Evolutionary conservation across 805 yeast species (phyloP), one percentile per base, ranked within the genome.

Genomic region (Candida sithepensis): DNA sequence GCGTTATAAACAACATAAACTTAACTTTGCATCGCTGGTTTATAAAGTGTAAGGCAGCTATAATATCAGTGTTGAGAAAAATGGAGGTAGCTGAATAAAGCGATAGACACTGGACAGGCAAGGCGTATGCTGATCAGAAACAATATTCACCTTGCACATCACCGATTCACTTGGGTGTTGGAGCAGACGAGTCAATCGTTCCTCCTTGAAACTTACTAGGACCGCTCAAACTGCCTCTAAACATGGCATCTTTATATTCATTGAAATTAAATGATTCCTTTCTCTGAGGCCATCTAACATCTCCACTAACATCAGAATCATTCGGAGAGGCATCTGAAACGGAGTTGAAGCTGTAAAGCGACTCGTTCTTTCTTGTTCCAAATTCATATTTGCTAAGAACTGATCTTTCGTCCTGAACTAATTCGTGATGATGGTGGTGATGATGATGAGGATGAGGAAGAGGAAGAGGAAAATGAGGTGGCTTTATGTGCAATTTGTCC

Each of bases 211-310:
- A 5, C 14, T 4, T 10, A 23, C 42, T 10, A 3, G 21, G 46
- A 32, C 52, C 59, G 33, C 58, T 53, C 39, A 57, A 20, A 42
- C 65, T 60, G 38, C 51, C 54, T 28, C 57, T 52, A 20, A 56
- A 34, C 64, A 63, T 55, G n/a, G 51, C 45, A 18, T 28, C 46
- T 41, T 50, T 57, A 49, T 60, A 63, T 23, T 61, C 66, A 22
- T 53, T 57, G 39, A 60, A 63, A 33, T 50, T 56, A 52, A 60
- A 59, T 2, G 64, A 58, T 2, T 37, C 33, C 21, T 39, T 48
- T 22, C 52, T 18, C n/a, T 32, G 40, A 26, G 30, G 30, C 30
- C 10, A 26, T 26, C 10, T 26, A 26, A 26, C n/a, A n/a, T n/a
- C n/a, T n/a, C n/a, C 8, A 26, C 30, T 26, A 8, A 12, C 12